Conservation (phyloP, 176 grass and related monocot genomes). For the Lolium rigidum region DNA sequence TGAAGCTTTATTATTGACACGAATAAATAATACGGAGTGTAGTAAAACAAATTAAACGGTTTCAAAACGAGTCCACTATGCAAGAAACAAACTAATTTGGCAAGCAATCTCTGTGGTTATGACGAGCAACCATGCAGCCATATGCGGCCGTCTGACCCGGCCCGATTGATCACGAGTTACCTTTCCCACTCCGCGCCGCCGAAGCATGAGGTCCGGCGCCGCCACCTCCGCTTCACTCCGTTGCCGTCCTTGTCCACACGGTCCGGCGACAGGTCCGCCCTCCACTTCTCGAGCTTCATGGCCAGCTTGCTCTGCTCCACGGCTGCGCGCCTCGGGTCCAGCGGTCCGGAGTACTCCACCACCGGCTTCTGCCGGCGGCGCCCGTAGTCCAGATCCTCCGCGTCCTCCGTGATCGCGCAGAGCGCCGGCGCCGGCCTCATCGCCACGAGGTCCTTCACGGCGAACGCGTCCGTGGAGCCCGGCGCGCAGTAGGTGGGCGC, state of each 20-base stretch:
- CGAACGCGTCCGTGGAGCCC: conserved; percentile 47
- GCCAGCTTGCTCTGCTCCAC: conserved; percentile 58
- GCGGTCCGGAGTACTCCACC: conserved; percentile 51
- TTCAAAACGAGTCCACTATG: neutral
- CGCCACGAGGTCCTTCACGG: conserved; percentile 56
- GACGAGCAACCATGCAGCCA: neutral
- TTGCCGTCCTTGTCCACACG: neutral
- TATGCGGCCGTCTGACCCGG: neutral
- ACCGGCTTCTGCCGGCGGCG: neutral
- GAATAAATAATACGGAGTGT: neutral
- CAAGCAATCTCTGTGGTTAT: neutral
- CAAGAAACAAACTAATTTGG: neutral
- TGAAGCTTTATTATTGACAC: neutral
- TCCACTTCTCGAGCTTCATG: conserved; percentile 70
- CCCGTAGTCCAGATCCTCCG: neutral
- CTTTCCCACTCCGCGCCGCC: conserved; percentile 38
- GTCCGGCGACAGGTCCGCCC: conserved; percentile 55
- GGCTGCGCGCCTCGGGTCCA: conserved; percentile 42
- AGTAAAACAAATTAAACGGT: neutral
- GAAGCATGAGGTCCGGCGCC: conserved; percentile 25
- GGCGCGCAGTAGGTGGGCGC: conserved; percentile 40
- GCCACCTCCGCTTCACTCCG: neutral
- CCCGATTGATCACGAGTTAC: neutral
- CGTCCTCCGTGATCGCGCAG: neutral
- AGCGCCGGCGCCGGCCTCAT: conserved; percentile 28